Base-by-base conservation (phyloP, 495 filamentous ascomycete species). In the Penicillium diatomitis region DNA sequence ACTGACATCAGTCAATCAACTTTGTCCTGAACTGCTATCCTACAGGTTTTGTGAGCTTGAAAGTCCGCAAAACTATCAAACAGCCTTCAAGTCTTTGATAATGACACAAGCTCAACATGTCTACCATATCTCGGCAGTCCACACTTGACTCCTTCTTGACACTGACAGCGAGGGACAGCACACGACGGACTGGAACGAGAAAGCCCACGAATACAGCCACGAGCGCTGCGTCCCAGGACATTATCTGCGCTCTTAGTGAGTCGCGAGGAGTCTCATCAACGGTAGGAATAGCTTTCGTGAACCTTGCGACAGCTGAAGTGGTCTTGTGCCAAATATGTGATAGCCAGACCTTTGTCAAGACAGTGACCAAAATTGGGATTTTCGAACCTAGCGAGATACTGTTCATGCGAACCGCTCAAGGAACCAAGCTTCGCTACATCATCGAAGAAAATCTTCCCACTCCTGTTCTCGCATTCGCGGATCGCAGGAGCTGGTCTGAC, bases 191-290 rank as follows among this genome's bases (percentile, higher is more conserved):
- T 40, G 69, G 70, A 38, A 78, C 73, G 35, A 72, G 66, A 8
- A 66, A 74, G 41, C 80, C 74, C n/a, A 66, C 68, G 12, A 71
- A 68, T 8, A 71, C 81, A n/a, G 85, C 87, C 47, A 84, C 85
- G 52, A 85, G 84, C 48, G 69, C 83, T 48, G 73, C 72, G 28
- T 84, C 85, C 11, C 86, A 94, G 56, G 79, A 85, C 44, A 81
- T 96, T 54, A 70, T 96, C 38, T 97, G 91, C 59, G 90, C 92
- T n/a, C 69, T 96, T 47, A 87, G 85, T 51, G 92, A 99, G 66
- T 88, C 85, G 43, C 84, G 86, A 36, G 88, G 89, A 8, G 76
- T 91, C 31, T 85, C 87, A 42, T 86, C 86, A 11, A 87, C 81
- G n/a, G 84, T 97, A 28, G 94, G 91, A 6, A 72, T 98, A 43